Percentiles rank a stretch among this genome's conserved stretches.
Evolutionary conservation across 345 rosid species (phyloP).

Genomic region (Linum usitatissimum): DNA sequence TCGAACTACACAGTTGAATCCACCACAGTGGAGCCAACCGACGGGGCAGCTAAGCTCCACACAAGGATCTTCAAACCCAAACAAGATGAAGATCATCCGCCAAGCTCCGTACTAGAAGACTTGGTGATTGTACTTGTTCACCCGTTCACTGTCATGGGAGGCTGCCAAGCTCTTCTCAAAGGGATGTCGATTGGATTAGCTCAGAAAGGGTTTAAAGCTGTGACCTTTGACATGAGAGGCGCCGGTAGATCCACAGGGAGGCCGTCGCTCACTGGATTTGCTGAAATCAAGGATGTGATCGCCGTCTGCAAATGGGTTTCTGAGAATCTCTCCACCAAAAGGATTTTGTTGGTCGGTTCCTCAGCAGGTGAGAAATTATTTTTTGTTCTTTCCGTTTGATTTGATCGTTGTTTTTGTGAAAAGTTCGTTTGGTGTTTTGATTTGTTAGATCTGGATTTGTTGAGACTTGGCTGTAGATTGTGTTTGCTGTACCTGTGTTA

Average conservation of each 20-base stretch:
- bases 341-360: constrained; percentile 80
- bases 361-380: constrained; percentile 51
- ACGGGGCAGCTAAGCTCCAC: constrained; percentile 39
- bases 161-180: constrained; percentile 58
- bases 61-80: constrained; percentile 52
- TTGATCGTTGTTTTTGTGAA: constrained; percentile 1
- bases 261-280: constrained; percentile 75
- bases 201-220: constrained; percentile 44
- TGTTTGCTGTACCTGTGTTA: background rate
- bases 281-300: constrained; percentile 75
- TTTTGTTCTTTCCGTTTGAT: background rate
- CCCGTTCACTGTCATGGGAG: constrained; percentile 78
- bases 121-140: constrained; percentile 72
- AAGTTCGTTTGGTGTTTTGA: background rate
- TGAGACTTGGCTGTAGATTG: constrained; percentile 1
- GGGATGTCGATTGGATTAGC: constrained; percentile 71
- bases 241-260: constrained; percentile 76
- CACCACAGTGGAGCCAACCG: constrained; percentile 39
- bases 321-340: constrained; percentile 31
- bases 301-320: constrained; percentile 74
- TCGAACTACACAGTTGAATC: constrained; percentile 37
- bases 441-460: constrained; percentile 23
- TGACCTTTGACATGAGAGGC: constrained; percentile 90
- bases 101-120: constrained; percentile 8
- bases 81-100: constrained; percentile 10